Percentiles rank a stretch among this genome's conserved stretches.
phyloP scores from a whole-genome alignment of 108 stramenopile genomes.

The Poteriospumella lacustris region DNA sequence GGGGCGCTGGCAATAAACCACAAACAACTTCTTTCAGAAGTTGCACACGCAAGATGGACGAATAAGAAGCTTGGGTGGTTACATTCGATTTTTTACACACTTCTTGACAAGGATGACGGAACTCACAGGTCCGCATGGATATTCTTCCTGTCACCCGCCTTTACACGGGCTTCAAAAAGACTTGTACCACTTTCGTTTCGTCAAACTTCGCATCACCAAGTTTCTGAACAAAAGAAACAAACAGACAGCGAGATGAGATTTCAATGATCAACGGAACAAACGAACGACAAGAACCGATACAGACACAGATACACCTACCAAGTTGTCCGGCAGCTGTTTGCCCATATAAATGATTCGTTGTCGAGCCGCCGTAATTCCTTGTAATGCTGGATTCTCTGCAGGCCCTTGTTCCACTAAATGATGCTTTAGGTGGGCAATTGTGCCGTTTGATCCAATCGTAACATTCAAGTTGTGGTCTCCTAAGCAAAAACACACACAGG shows the following conservation, averaged over 20 bases:
- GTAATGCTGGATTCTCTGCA: no score
- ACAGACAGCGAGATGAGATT: no score
- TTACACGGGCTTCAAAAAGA: not conserved
- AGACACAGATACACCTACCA: not conserved
- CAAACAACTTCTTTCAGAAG: not conserved
- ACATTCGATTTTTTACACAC: no score
- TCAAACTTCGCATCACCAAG: not conserved
- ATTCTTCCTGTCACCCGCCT: not conserved
- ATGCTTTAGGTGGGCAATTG: not conserved
- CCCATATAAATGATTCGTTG: constrained; percentile 14
- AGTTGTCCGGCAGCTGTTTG: not conserved
- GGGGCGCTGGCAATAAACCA: not conserved
- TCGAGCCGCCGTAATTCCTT: not conserved
- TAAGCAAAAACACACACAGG: not conserved
- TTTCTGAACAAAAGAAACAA: not conserved
- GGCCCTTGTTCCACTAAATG: no score
- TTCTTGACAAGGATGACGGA: not conserved
- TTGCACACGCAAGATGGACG: not conserved
- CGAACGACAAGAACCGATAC: not conserved
- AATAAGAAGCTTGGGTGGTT: not conserved
- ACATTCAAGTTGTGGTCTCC: not conserved
- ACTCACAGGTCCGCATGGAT: not conserved
- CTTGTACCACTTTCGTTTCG: constrained; percentile 3
- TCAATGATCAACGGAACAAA: not conserved
- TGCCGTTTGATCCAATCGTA: not conserved